Percentiles rank a stretch among this genome's conserved stretches.
Conservation (phyloP, 2,329 filamentous ascomycete genomes). For the Coniochaeta ligniaria region DNA sequence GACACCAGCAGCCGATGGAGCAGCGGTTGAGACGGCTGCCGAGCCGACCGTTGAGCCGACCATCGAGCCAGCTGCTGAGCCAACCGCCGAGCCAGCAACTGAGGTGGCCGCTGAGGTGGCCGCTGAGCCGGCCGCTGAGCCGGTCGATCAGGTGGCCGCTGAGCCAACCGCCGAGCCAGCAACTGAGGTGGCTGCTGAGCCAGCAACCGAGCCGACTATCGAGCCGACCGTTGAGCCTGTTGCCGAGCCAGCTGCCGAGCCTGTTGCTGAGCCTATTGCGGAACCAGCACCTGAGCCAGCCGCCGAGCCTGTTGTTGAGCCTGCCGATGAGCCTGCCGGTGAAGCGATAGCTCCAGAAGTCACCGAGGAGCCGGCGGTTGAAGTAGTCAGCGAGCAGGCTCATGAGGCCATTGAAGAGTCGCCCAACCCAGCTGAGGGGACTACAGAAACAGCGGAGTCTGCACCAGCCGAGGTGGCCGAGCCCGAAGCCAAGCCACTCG, state of each 20-base stretch:
- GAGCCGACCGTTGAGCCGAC: too few species aligned
- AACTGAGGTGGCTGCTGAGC: not conserved
- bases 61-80: too few species aligned
- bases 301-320: not conserved
- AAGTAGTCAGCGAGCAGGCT: conserved; percentile 10
- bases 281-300: conserved; percentile 1
- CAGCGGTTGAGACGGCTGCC: too few species aligned
- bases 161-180: not conserved
- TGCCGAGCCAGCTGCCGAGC: too few species aligned
- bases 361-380: not conserved
- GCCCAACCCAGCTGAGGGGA: not conserved
- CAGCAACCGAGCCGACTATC: not conserved
- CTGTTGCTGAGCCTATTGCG: not conserved
- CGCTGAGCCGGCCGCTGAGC: not conserved
- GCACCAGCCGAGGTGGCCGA: not conserved
- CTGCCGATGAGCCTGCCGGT: conserved; percentile 2
- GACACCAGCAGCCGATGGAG: too few species aligned
- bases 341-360: too few species aligned
- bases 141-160: not conserved
- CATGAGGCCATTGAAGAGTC: not conserved
- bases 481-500: not conserved
- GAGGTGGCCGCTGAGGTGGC: not conserved
- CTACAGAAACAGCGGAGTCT: not conserved
- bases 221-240: too few species aligned
- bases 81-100: too few species aligned